phyloP scores from a whole-genome alignment of 768 basidiomycete genomes.

The Termitomyces sp. region DNA sequence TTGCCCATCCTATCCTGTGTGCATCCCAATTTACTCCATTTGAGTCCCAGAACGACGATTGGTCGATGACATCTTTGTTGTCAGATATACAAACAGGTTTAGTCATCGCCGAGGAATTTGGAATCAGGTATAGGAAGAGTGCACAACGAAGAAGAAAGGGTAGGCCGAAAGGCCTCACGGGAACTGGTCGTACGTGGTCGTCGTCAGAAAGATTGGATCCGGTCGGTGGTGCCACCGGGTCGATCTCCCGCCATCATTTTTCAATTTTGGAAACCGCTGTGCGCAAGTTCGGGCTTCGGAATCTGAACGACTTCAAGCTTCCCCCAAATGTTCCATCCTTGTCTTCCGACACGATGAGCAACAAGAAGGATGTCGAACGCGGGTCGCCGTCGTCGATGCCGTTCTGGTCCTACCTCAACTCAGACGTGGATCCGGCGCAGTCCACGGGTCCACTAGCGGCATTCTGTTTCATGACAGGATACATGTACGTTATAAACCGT shows the following conservation, averaged over 20 bases:
- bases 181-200: not conserved
- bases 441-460: slow-evolving; percentile 55
- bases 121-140: not conserved
- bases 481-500: slow-evolving; percentile 49
- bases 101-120: not conserved
- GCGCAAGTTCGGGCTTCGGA: not conserved
- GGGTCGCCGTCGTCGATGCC: slow-evolving; percentile 9
- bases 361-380: slow-evolving; percentile 12
- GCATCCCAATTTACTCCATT: slow-evolving; percentile 55
- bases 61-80: slow-evolving; percentile 51
- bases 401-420: slow-evolving; percentile 36
- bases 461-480: slow-evolving; percentile 80
- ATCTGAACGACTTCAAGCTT: not conserved
- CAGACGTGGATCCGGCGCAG: slow-evolving; percentile 51
- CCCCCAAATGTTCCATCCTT: not conserved
- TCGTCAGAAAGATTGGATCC: not conserved
- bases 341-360: not conserved
- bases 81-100: slow-evolving; percentile 41
- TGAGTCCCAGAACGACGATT: slow-evolving; percentile 60
- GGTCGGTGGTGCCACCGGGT: not conserved
- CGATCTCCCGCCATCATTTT: slow-evolving; percentile 1
- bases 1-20: slow-evolving; percentile 72
- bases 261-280: not conserved
- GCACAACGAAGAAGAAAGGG: not conserved
- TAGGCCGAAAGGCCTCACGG: not conserved